Evolutionary conservation across 2,329 filamentous ascomycete species (phyloP).

Genomic region (Aspergillus sp.): DNA sequence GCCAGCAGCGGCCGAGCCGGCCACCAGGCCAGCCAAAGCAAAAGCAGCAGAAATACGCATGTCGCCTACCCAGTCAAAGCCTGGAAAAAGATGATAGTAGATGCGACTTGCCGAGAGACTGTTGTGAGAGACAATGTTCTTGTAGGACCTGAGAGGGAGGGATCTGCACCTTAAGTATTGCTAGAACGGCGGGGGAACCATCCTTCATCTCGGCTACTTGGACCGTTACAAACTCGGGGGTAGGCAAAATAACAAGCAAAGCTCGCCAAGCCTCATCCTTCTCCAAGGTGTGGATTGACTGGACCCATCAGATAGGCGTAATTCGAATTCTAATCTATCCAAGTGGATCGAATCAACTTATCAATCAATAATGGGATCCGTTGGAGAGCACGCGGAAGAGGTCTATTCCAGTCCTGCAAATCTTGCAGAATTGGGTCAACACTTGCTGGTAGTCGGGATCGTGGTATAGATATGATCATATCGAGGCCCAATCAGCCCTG

Average conservation of each 20-base stretch:
- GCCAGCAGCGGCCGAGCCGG: conserved; percentile 1
- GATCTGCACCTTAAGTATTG: background rate
- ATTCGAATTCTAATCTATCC: background rate
- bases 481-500: background rate
- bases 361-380: background rate
- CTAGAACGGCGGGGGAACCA: background rate
- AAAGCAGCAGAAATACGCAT: conserved; percentile 7
- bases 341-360: background rate
- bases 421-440: background rate
- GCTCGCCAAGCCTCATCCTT: background rate
- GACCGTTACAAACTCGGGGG: background rate
- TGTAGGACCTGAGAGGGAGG: background rate
- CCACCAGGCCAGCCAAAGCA: conserved; percentile 3
- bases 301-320: background rate
- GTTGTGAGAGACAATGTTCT: background rate
- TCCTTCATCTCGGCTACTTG: background rate
- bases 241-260: background rate
- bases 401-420: background rate
- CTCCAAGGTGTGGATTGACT: background rate
- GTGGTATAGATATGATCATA: background rate
- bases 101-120: background rate
- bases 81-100: background rate
- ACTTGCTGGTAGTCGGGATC: background rate
- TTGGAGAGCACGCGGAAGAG: background rate
- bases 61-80: background rate